These are phyloP conservation scores for Niebla homalea DNA, from an alignment of 495 filamentous ascomycete species.

Conservation along the genomic window DNA sequence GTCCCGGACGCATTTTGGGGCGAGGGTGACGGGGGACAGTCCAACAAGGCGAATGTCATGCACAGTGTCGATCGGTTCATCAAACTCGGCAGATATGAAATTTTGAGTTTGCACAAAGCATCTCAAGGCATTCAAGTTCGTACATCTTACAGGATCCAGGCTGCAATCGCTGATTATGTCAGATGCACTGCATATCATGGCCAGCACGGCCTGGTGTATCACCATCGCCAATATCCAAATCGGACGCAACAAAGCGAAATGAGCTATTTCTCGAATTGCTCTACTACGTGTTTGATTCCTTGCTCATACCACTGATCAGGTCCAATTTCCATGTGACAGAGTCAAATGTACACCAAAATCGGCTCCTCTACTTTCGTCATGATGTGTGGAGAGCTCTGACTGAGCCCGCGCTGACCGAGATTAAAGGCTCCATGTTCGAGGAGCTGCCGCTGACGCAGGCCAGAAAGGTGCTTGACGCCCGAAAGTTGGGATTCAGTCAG, in stretches of 20 bases:
- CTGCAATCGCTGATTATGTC: neutral
- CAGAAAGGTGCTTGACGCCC: conserved; percentile 40
- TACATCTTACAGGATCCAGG: neutral
- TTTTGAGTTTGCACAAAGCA: conserved; percentile 63
- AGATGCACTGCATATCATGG: conserved; percentile 63
- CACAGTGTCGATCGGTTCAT: conserved; percentile 64
- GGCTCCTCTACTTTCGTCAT: conserved; percentile 87
- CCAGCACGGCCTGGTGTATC: conserved; percentile 38
- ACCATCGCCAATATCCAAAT: conserved; percentile 43
- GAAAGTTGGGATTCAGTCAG: conserved; percentile 61
- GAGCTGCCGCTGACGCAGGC: conserved; percentile 52
- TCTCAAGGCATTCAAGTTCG: conserved; percentile 63
- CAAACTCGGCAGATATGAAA: conserved; percentile 66
- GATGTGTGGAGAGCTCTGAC: conserved; percentile 73
- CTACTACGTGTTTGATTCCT: conserved; percentile 85
- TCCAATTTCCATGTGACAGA: conserved; percentile 91
- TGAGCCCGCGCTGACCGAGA: conserved; percentile 51
- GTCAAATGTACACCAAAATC: conserved; percentile 64
- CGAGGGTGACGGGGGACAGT: conserved; percentile 28
- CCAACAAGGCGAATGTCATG: conserved; percentile 50
- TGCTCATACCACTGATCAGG: conserved; percentile 77
- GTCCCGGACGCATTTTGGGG: conserved; percentile 73
- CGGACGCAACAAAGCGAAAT: conserved; percentile 62
- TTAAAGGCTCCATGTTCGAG: conserved; percentile 69
- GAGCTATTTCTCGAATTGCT: conserved; percentile 75